Evolutionary conservation across 2,329 filamentous ascomycete species (phyloP).

Genomic region (Xylariaceae sp.): DNA sequence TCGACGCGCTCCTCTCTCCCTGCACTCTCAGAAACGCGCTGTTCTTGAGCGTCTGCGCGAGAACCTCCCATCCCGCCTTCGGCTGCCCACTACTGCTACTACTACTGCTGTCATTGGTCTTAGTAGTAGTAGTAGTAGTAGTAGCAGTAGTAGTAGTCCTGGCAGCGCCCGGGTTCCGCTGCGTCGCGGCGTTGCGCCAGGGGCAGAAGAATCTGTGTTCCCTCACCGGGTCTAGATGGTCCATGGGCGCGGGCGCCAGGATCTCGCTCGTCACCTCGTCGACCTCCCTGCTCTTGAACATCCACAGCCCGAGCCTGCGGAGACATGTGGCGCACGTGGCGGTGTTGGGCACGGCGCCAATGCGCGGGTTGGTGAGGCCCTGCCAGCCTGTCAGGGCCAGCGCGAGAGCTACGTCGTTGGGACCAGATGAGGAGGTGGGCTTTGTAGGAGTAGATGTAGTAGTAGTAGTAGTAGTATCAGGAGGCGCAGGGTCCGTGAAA

Average conservation of each 20-base stretch:
- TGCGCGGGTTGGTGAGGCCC: slow-evolving; percentile 49
- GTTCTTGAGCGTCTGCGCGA: slow-evolving; percentile 52
- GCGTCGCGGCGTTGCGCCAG: slow-evolving; percentile 62
- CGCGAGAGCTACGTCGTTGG: slow-evolving; percentile 59
- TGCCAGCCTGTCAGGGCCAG: slow-evolving; percentile 75
- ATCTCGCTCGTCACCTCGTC: slow-evolving; percentile 46
- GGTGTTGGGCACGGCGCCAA: slow-evolving; percentile 62
- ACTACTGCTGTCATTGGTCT: too few species aligned
- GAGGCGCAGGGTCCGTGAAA: slow-evolving; percentile 42
- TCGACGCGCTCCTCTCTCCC: too few species aligned
- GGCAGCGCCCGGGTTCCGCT: slow-evolving; percentile 44
- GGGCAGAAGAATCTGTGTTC: slow-evolving; percentile 83
- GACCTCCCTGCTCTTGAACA: slow-evolving; percentile 75
- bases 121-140: too few species aligned
- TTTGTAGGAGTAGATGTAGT: too few species aligned
- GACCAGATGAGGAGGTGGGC: slow-evolving; percentile 29
- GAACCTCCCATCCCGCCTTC: slow-evolving; percentile 49
- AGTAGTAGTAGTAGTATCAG: slow-evolving; percentile 17
- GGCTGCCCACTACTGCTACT: too few species aligned
- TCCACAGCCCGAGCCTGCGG: slow-evolving; percentile 84
- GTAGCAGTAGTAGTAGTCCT: too few species aligned
- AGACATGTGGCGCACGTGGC: slow-evolving; percentile 82
- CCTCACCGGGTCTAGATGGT: slow-evolving; percentile 60
- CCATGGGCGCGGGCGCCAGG: slow-evolving; percentile 56
- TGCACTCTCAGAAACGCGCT: slow-evolving; percentile 47